Base-by-base conservation (phyloP, 2,329 filamentous ascomycete genomes). In the Colletotrichum navitas region DNA sequence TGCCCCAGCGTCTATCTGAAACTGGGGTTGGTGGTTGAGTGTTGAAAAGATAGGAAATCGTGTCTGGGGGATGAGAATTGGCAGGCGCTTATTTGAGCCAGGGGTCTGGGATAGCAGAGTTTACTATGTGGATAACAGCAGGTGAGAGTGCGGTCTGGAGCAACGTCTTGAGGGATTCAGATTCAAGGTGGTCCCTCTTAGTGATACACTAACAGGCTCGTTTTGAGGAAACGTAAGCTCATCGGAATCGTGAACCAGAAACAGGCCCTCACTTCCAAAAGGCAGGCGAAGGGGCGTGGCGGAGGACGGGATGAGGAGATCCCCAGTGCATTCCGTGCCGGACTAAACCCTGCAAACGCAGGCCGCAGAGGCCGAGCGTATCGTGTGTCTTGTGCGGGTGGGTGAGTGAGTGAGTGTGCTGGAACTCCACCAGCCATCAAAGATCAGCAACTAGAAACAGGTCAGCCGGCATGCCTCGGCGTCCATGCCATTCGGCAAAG, bases 401-500 rank as follows among this genome's bases (percentile, higher is more conserved):
- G 21, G 34, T 39, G 55, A 11, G 24, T 21, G 56, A 34, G 55
- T 21, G 36, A 29, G n/a, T 6, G 61, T 54, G 61, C 34, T 43
- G 24, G 47, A 51, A 47, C n/a, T 24, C 32, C 16, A n/a, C 8
- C 41, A 5, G 29, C 32, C n/a, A 39, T 24, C 21, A 16, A n/a
- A 24, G 45, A 56, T 67, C 68, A 56, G 58, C 64, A 59, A 68
- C 59, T 47, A 68, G 52, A 54, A 59, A 68, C 58, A 39, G 11
- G 21, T 45, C 51, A 43, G 68, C 65, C 58, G 64, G 43, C 63
- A 26, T n/a, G 39, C 29, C 29, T 59, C n/a, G 21, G 26, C 26
- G 26, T 26, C 49, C 39, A 55, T 16, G 34, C 51, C 43, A 45
- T 55, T 34, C 67, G 54, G 67, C 62, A n/a, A n/a, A 43, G 41